phyloP scores from a whole-genome alignment of 2,329 filamentous ascomycete genomes.

The Fusarium pseudoanthophilum region DNA sequence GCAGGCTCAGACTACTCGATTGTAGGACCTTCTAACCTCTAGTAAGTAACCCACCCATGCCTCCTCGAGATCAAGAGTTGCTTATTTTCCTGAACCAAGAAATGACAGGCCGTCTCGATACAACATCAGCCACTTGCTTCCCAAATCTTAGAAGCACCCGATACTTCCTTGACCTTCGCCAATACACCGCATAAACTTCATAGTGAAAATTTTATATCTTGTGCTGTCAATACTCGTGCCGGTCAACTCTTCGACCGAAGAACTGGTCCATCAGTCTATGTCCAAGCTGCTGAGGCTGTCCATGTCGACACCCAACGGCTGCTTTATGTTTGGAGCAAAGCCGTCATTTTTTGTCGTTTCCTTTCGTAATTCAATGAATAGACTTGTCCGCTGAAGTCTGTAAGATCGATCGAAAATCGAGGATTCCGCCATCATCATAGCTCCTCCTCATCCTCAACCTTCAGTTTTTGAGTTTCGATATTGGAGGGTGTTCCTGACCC shows the following conservation, averaged over 20 bases:
- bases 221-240: constrained; percentile 13
- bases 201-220: constrained; percentile 10
- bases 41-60: constrained; percentile 30
- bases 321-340: neutral
- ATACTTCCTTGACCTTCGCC: constrained; percentile 3
- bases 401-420: constrained; percentile 1
- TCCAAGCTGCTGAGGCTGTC: constrained; percentile 24
- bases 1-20: constrained; percentile 26
- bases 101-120: constrained; percentile 13
- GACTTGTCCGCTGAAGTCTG: neutral
- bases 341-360: constrained; percentile 17
- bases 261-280: constrained; percentile 31
- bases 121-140: constrained; percentile 26
- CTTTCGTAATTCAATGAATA: constrained; percentile 9
- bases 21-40: constrained; percentile 39
- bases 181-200: constrained; percentile 19
- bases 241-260: constrained; percentile 1
- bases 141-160: constrained; percentile 8
- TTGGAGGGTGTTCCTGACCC: constrained; percentile 37
- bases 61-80: constrained; percentile 15
- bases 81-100: constrained; percentile 13
- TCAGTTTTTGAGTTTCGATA: constrained; percentile 38
- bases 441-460: constrained; percentile 54
- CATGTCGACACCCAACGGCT: constrained; percentile 21
- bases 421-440: constrained; percentile 44